Evolutionary conservation across 805 yeast species (phyloP).

Genomic region (Candida montana): DNA sequence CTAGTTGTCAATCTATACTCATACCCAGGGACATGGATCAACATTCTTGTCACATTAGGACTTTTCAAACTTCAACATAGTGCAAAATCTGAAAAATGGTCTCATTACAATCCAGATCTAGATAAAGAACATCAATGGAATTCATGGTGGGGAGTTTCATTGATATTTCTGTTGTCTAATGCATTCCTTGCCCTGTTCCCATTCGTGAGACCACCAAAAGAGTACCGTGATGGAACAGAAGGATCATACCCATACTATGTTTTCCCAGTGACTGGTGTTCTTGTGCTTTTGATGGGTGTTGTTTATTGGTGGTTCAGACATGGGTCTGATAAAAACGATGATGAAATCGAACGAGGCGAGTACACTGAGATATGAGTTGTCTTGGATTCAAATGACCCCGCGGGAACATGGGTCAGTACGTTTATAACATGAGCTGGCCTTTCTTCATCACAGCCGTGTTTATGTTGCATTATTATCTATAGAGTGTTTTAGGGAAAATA

Average conservation of each 20-base stretch:
- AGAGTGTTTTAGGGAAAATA: too few relatives aligned
- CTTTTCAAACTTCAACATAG: conserved; percentile 45
- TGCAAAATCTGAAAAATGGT: conserved; percentile 37
- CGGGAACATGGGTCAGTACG: too few relatives aligned
- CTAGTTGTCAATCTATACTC: conserved; percentile 57
- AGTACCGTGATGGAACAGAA: conserved; percentile 20
- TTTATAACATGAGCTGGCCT: too few relatives aligned
- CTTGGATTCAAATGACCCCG: too few relatives aligned
- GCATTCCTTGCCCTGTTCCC: conserved; percentile 50
- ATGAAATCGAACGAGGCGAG: neutral
- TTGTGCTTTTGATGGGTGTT: conserved; percentile 39
- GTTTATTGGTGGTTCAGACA: conserved; percentile 29
- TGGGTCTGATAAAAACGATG: neutral
- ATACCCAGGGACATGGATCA: conserved; percentile 60
- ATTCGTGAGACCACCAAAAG: conserved; percentile 46
- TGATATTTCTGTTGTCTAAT: conserved; percentile 40
- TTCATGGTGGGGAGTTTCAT: conserved; percentile 25
- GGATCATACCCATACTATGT: conserved; percentile 47
- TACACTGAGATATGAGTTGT: neutral
- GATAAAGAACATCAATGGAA: conserved; percentile 21
- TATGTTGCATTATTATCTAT: too few relatives aligned
- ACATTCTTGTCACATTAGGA: conserved; percentile 46
- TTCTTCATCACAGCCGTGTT: too few relatives aligned
- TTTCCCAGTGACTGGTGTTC: conserved; percentile 50
- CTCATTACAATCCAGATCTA: conserved; percentile 13